A percentile compares a stretch with the other conserved stretches of the same genome.
These are phyloP conservation scores for Eutrema japonicum DNA, from an alignment of 345 rosid species.

Conservation along the genomic window DNA sequence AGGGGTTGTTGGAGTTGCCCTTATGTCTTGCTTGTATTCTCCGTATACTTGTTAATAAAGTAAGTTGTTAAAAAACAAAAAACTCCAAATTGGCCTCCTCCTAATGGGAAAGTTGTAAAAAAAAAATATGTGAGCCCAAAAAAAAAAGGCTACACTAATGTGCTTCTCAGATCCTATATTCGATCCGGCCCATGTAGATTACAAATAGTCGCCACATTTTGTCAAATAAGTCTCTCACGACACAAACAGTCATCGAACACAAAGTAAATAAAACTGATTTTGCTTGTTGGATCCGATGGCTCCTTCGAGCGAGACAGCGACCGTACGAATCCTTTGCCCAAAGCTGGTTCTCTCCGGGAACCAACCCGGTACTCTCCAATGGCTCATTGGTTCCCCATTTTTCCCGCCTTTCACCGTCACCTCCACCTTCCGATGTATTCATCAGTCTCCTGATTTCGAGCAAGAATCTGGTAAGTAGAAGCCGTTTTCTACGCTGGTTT, in stretches of 20 bases:
- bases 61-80: too few species aligned
- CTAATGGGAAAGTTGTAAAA: too few species aligned
- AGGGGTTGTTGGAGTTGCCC: too few species aligned
- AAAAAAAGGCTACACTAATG: not conserved
- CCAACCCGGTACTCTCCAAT: constrained; percentile 63
- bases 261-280: constrained; percentile 17
- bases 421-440: constrained; percentile 78
- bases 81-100: too few species aligned
- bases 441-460: constrained; percentile 57
- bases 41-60: too few species aligned
- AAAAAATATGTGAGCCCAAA: too few species aligned
- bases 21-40: too few species aligned
- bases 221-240: constrained; percentile 29
- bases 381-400: constrained; percentile 91
- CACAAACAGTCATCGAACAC: constrained; percentile 27
- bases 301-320: constrained; percentile 41
- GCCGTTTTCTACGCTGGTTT: constrained; percentile 5
- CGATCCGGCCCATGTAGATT: constrained; percentile 9
- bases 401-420: constrained; percentile 69
- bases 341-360: constrained; percentile 50
- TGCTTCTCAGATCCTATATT: not conserved
- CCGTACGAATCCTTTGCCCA: constrained; percentile 59
- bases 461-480: constrained; percentile 68
- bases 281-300: constrained; percentile 48
- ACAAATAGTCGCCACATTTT: not conserved